Conservation (phyloP, 1,284 basidiomycete species). For the Golubevia pallescens region DNA sequence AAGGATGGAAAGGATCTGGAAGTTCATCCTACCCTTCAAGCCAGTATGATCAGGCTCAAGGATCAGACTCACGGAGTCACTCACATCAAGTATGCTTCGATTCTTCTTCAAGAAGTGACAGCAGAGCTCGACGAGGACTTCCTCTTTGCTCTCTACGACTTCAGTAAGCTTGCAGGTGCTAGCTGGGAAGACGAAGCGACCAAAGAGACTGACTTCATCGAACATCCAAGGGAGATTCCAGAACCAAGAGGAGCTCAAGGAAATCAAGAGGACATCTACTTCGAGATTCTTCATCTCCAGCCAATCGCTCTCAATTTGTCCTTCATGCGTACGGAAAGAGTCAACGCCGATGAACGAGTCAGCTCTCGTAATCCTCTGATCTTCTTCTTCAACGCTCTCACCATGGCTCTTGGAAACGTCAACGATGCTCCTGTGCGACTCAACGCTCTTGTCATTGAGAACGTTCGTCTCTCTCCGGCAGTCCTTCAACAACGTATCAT, state of each 20-base stretch:
- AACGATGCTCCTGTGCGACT: constrained; percentile 95
- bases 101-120: constrained; percentile 91
- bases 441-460: constrained; percentile 92
- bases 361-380: constrained; percentile 79
- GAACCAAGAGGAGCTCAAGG: constrained; percentile 74
- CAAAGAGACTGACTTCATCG: constrained; percentile 71
- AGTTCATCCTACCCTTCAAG: constrained; percentile 86
- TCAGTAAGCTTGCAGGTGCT: constrained; percentile 82
- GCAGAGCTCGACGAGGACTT: constrained; percentile 97
- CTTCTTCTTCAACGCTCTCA: constrained; percentile 89
- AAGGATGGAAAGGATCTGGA: constrained; percentile 80
- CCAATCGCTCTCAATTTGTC: constrained; percentile 91
- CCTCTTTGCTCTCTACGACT: constrained; percentile 87
- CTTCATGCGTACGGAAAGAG: constrained; percentile 93
- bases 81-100: constrained; percentile 95
- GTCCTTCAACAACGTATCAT: constrained; percentile 84
- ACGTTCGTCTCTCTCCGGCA: constrained; percentile 84
- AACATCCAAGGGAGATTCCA: constrained; percentile 76
- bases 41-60: constrained; percentile 85
- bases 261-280: constrained; percentile 75
- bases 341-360: constrained; percentile 79
- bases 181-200: constrained; percentile 30
- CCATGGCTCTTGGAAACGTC: constrained; percentile 96
- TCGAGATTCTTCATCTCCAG: constrained; percentile 95
- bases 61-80: constrained; percentile 86